Evolutionary conservation across 495 filamentous ascomycete species (phyloP).

Genomic region (Choiromyces venosus): DNA sequence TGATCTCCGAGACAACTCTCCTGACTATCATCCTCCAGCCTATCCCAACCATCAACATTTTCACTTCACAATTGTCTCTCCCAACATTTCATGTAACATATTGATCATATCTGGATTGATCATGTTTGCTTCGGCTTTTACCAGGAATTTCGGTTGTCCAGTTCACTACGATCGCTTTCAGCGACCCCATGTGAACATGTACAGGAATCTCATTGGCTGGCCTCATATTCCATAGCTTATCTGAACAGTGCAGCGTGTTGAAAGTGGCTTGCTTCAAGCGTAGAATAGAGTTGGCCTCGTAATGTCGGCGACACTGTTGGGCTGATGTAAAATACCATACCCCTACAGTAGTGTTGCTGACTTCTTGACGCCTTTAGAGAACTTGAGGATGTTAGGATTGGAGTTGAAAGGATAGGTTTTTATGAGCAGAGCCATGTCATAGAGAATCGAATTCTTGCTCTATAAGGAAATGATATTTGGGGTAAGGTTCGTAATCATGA

Average conservation of each 20-base stretch:
- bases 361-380: background rate
- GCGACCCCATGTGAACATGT: background rate
- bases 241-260: background rate
- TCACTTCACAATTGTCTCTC: too few relatives aligned
- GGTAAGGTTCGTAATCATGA: background rate
- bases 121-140: background rate
- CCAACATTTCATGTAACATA: too few relatives aligned
- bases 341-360: too few relatives aligned
- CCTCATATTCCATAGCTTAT: background rate
- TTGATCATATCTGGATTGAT: background rate
- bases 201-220: background rate
- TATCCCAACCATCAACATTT: too few relatives aligned
- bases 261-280: background rate
- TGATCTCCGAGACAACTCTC: too few relatives aligned
- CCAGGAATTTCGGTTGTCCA: background rate
- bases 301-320: background rate
- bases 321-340: background rate
- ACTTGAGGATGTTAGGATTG: background rate
- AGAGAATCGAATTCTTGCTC: background rate
- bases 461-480: background rate
- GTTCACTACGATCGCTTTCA: background rate
- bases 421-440: background rate
- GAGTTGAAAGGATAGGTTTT: background rate
- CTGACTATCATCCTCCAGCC: too few relatives aligned
- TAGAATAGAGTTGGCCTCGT: background rate